Base-by-base conservation (phyloP, 176 grass and related monocot genomes). In the Oryza longistaminata region DNA sequence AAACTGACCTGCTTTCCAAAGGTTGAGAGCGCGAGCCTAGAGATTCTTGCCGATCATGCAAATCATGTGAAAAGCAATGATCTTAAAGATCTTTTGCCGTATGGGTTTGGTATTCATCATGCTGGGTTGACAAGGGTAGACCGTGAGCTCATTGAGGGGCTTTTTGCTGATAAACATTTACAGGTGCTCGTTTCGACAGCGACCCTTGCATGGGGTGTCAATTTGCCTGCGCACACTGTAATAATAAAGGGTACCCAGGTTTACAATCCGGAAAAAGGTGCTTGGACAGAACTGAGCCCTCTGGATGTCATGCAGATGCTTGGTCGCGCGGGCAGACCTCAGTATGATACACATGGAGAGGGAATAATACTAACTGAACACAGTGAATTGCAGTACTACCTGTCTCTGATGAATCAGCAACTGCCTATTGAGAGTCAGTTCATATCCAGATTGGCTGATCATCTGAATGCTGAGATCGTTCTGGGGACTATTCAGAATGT, bases 231-330 rank as follows among this genome's bases (percentile, higher is more conserved):
- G 96, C 91, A 58, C 96, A 98, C 89, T 25, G 96, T 98, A 81
- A 98, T 98, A 68, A 94, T 95, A 78, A 98, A 96, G 83, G 93
- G 96, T 12, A 98, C 96, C 22, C 93, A 98, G 74, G 91, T 98
- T 68, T 95, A 98, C 83, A 94, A 92, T 88, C 96, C 96, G 1
- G 93, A 95, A 80, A 98, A 98, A 93, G 93, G 93, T 88, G 89
- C 89, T 70, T 98, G 96, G 96, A 98, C 93, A 37, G 96, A 98
- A 80, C 77, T 98, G 87, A 98, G 96, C 77, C 91, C 93, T 19
- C 69, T 98, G 33, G 96, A 98, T 86, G 96, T 98, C 64, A 95
- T 98, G 96, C 96, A 98, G 80, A 98, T 98, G 96, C 91, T 98
- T 78, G 96, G 96, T 81, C 89, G 93, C 78, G 96, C 93, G 29